phyloP scores from a whole-genome alignment of 1,284 basidiomycete genomes.

The Rhizopogon hawkerae region DNA sequence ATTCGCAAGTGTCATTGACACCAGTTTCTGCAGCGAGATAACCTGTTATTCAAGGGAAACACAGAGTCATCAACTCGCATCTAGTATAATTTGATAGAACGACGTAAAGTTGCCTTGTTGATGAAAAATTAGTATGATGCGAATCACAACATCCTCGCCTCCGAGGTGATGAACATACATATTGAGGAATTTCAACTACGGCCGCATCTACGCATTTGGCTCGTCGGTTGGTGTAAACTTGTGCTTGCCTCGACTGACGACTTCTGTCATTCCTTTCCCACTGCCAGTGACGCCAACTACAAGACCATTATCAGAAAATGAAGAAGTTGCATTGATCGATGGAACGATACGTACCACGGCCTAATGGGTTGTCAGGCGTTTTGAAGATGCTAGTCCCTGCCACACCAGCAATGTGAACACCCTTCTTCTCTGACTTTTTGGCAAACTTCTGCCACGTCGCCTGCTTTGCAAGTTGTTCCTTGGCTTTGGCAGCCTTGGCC shows the following conservation, averaged over 20 bases:
- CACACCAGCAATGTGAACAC: slow-evolving; percentile 79
- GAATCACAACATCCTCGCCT: slow-evolving; percentile 7
- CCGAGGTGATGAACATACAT: slow-evolving; percentile 9
- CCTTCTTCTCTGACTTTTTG: slow-evolving; percentile 94
- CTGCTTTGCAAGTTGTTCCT: slow-evolving; percentile 86
- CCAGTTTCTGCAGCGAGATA: slow-evolving; percentile 10
- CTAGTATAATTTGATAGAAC: slow-evolving; percentile 18
- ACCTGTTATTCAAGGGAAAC: slow-evolving; percentile 23
- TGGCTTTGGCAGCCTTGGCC: slow-evolving; percentile 77
- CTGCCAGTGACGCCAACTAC: slow-evolving; percentile 91
- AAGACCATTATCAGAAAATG: slow-evolving; percentile 17
- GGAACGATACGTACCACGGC: slow-evolving; percentile 54
- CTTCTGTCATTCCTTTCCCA: slow-evolving; percentile 87
- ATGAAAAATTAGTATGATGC: background rate
- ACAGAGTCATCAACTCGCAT: slow-evolving; percentile 21
- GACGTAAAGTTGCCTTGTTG: slow-evolving; percentile 15
- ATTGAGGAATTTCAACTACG: background rate
- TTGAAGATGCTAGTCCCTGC: slow-evolving; percentile 92
- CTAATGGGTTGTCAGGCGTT: slow-evolving; percentile 89
- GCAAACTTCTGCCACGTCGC: slow-evolving; percentile 96
- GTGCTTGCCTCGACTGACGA: slow-evolving; percentile 67
- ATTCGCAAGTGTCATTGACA: slow-evolving; percentile 12
- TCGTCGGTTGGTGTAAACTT: slow-evolving; percentile 59
- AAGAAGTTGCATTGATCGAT: slow-evolving; percentile 12
- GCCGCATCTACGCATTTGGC: slow-evolving; percentile 15